These are phyloP conservation scores for Flaveria linearis DNA, from an alignment of 129 eudicot genomes.

Conservation along the genomic window DNA sequence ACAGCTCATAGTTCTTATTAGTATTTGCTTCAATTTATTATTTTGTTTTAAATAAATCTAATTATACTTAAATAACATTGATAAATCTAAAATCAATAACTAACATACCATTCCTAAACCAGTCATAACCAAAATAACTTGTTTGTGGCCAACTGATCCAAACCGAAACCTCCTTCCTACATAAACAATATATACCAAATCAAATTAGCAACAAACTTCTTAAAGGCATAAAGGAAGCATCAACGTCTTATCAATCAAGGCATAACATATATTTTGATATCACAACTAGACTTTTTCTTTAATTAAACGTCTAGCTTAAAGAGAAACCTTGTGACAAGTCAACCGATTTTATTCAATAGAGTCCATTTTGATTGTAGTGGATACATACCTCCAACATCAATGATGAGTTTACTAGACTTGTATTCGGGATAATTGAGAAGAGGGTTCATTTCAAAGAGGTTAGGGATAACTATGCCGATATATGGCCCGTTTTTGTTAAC, in stretches of 20 bases:
- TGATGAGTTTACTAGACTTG: conserved; percentile 23
- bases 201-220: neutral
- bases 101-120: conserved; percentile 57
- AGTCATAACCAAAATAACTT: conserved; percentile 57
- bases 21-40: too few relatives aligned
- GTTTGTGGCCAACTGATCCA: conserved; percentile 43
- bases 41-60: too few relatives aligned
- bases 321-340: neutral
- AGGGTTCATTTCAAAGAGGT: conserved; percentile 56
- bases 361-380: neutral
- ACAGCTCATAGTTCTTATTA: too few relatives aligned
- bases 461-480: conserved; percentile 60
- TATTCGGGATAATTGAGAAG: conserved; percentile 58
- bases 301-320: neutral
- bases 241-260: neutral
- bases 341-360: neutral
- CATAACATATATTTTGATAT: neutral
- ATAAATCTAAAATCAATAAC: too few relatives aligned
- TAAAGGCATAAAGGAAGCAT: neutral
- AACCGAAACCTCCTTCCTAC: conserved; percentile 60
- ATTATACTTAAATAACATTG: too few relatives aligned
- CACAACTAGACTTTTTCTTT: neutral
- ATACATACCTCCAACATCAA: conserved; percentile 45
- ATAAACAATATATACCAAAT: conserved; percentile 7
- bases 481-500: conserved; percentile 51